Percentiles rank a stretch among this genome's conserved stretches.
phyloP scores from a whole-genome alignment of 371 early-diverging fungal genomes.

The Umbelopsis sp. region DNA sequence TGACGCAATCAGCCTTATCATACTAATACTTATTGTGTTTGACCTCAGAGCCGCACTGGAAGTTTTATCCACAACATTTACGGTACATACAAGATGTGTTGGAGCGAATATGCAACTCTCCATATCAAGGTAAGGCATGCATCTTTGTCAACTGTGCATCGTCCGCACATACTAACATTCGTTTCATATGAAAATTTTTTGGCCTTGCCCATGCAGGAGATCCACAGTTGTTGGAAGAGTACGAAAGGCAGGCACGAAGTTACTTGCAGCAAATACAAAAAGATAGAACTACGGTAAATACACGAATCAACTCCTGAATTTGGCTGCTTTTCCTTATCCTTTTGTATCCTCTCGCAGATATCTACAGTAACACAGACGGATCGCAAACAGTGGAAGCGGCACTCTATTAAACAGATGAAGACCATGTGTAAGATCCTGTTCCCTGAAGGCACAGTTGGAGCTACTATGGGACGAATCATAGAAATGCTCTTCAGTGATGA shows the following conservation, averaged over 20 bases:
- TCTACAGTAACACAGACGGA: constrained; percentile 14
- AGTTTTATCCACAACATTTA: constrained; percentile 11
- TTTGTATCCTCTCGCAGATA: not conserved
- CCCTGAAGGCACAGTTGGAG: constrained; percentile 20
- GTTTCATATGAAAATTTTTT: not conserved
- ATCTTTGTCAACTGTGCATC: too few relatives aligned
- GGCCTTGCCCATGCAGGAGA: not conserved
- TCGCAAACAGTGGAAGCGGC: constrained; percentile 19
- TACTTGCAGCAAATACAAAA: constrained; percentile 21
- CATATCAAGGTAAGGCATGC: not conserved
- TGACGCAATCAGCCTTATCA: not conserved
- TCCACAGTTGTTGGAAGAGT: constrained; percentile 1
- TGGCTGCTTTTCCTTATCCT: not conserved
- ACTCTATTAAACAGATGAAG: constrained; percentile 19
- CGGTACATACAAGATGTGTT: constrained; percentile 8
- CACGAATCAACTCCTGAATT: not conserved
- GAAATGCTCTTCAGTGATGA: constrained; percentile 18
- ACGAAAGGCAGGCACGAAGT: not conserved
- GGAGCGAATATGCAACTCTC: not conserved
- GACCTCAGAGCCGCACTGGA: not conserved
- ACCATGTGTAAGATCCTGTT: constrained; percentile 20
- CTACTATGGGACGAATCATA: constrained; percentile 21
- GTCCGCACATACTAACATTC: too few relatives aligned
- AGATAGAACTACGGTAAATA: not conserved
- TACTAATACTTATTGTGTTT: not conserved